Evolutionary conservation across 192 early-diverging fungal genomes (phyloP).

Genomic region (Nowakowskiella sp.): DNA sequence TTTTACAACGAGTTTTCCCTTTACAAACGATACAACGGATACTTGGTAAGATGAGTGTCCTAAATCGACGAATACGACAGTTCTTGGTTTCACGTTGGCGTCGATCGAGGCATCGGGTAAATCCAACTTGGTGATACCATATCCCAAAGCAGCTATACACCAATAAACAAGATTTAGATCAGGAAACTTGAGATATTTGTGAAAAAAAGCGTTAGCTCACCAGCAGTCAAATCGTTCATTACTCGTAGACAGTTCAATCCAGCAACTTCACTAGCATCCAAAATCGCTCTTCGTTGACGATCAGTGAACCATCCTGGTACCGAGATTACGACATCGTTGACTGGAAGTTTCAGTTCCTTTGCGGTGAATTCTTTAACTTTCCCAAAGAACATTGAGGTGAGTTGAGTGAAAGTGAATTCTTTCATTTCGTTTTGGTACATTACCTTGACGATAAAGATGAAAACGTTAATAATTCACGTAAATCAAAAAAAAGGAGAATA

Average conservation of each 20-base stretch:
- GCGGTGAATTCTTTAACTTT: slow-evolving; percentile 86
- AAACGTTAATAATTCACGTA: background rate
- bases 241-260: slow-evolving; percentile 85
- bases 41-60: slow-evolving; percentile 85
- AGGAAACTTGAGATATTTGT: background rate
- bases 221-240: slow-evolving; percentile 87
- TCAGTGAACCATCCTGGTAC: slow-evolving; percentile 94
- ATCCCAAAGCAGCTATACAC: slow-evolving; percentile 70
- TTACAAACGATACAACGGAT: slow-evolving; percentile 83
- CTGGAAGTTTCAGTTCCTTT: slow-evolving; percentile 70
- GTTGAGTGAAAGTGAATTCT: slow-evolving; percentile 78
- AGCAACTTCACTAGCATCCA: slow-evolving; percentile 79
- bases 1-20: slow-evolving; percentile 91
- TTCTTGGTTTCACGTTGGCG: slow-evolving; percentile 69
- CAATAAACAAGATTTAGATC: background rate
- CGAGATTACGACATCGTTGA: slow-evolving; percentile 90
- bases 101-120: slow-evolving; percentile 66
- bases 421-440: slow-evolving; percentile 69
- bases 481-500: background rate
- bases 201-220: slow-evolving; percentile 14
- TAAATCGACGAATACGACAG: slow-evolving; percentile 89
- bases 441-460: slow-evolving; percentile 41
- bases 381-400: slow-evolving; percentile 87
- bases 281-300: slow-evolving; percentile 78
- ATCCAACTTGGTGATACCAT: slow-evolving; percentile 97